Evolutionary conservation across 176 grass and related monocot species (phyloP).

Genomic region (Carex pumila): DNA sequence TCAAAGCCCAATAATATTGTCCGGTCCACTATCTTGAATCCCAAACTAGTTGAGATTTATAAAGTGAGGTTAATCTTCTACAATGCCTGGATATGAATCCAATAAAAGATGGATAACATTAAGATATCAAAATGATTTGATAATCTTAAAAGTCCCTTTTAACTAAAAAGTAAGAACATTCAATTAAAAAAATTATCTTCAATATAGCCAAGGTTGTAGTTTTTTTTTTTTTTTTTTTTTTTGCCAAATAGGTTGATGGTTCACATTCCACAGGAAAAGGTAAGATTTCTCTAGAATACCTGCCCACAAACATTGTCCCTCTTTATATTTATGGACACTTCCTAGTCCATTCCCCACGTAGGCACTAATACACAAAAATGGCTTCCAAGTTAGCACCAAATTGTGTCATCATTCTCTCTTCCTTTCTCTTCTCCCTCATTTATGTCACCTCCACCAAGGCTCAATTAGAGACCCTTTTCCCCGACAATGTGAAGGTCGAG

Average conservation of each 20-base stretch:
- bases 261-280: background rate
- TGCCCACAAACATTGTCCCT: background rate
- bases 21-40: no score
- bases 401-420: background rate
- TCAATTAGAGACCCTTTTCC: background rate
- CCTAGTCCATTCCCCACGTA: background rate
- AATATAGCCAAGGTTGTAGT: background rate
- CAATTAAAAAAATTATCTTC: background rate
- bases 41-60: no score
- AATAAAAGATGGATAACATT: background rate
- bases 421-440: background rate
- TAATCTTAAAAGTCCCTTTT: background rate
- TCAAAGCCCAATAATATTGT: no score
- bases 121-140: background rate
- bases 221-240: no score
- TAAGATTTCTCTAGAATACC: background rate
- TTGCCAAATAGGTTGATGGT: background rate
- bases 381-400: background rate
- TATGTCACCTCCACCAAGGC: background rate
- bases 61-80: no score
- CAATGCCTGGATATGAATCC: no score
- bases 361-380: slow-evolving; percentile 15
- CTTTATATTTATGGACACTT: background rate
- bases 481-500: background rate
- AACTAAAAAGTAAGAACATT: background rate